Percentiles rank a stretch among this genome's conserved stretches.
Evolutionary conservation across 1,284 basidiomycete species (phyloP).

Genomic region (Nidula niveotomentosa): DNA sequence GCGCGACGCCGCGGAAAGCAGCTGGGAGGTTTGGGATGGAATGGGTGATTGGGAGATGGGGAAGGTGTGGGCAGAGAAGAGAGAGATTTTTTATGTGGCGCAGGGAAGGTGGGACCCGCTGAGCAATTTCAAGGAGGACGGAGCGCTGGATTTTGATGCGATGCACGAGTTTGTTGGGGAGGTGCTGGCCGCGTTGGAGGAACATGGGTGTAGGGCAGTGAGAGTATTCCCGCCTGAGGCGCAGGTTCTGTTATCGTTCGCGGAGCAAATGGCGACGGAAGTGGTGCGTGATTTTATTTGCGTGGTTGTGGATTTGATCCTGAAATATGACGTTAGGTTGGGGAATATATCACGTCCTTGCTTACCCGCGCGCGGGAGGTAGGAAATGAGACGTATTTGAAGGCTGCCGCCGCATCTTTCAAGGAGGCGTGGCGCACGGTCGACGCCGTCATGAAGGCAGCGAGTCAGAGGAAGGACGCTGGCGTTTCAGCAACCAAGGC

Average conservation of each 20-base stretch:
- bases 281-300: no score
- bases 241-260: slow-evolving; percentile 72
- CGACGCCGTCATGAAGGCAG: slow-evolving; percentile 66
- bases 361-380: slow-evolving; percentile 79
- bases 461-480: slow-evolving; percentile 30
- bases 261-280: slow-evolving; percentile 75
- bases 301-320: no score
- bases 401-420: slow-evolving; percentile 88
- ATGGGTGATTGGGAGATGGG: slow-evolving; percentile 84
- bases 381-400: slow-evolving; percentile 75
- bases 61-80: slow-evolving; percentile 91
- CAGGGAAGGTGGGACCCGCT: slow-evolving; percentile 75
- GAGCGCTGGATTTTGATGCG: slow-evolving; percentile 78
- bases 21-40: slow-evolving; percentile 79
- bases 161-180: slow-evolving; percentile 91
- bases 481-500: slow-evolving; percentile 46
- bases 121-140: slow-evolving; percentile 70
- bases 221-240: slow-evolving; percentile 84
- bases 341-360: slow-evolving; percentile 84
- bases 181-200: slow-evolving; percentile 63
- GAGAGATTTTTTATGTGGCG: slow-evolving; percentile 92
- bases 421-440: slow-evolving; percentile 87
- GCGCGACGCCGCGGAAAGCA: slow-evolving; percentile 76
- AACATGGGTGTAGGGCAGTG: slow-evolving; percentile 80
- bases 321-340: slow-evolving; percentile 51